Base-by-base conservation (phyloP, 768 basidiomycete genomes). In the Suillus weaverae region DNA sequence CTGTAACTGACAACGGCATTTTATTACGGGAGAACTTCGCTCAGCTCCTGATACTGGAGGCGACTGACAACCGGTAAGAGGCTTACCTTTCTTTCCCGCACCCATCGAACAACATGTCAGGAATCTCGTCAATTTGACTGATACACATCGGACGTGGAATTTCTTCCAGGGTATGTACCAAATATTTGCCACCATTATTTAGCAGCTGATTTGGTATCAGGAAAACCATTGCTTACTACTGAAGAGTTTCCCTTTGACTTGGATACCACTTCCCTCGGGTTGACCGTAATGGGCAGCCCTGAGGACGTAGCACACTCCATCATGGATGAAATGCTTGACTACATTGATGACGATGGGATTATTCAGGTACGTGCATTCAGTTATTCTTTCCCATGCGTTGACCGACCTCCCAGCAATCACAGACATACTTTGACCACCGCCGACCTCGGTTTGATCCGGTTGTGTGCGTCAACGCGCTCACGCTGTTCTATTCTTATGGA, bases 241-340 rank as follows among this genome's bases (percentile, higher is more conserved):
- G 78, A 80, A 48, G 73, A 77, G 32, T 86, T 84, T 67, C 85
- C 85, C 0, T 80, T 77, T 64, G 87, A 88, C 71, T 72, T 86
- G 33, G 86, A 87, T 66, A 87, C 86, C 0, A 87, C 87, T 0
- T 85, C 87, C 5, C 62, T 88, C 13, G 86, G 75, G 18, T 72
- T 86, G 33, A 84, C 81, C 2, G 77, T 86, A 36, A 73, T 79
- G 35, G 65, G 70, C 63, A 73, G 64, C 11, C 70, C 73, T 60
- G 72, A 74, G 26, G 72, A 70, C 14, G 68, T 80, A 13, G 77
- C 78, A 2, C 70, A 74, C 41, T 78, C 80, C 2, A 77, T 87
- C 10, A 82, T 88, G 79, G 81, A 87, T 68, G 84, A 87, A 63
- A 87, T 87, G 81, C 78, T 87, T 4, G 71, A 81, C 41, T 84